Evolutionary conservation across 2,329 filamentous ascomycete genomes (phyloP), one percentile per base, ranked within the genome.

Genomic region (Leptographium wingfieldii): DNA sequence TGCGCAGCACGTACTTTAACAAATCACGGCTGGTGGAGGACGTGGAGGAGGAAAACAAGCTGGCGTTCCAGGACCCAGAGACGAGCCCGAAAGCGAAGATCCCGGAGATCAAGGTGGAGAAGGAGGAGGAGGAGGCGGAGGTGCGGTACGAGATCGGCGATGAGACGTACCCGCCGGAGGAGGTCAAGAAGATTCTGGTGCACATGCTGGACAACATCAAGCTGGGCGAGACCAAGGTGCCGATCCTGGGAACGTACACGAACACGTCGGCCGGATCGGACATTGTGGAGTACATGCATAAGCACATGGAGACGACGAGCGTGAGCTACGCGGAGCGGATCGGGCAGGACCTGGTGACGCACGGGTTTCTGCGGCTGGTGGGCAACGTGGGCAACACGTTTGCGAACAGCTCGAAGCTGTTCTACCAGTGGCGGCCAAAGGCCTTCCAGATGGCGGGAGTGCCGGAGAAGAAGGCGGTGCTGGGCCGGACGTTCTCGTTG

Each of bases 21-120:
- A 99, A 97, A 75, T 99, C 94, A 72, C 87, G 95, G 56, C 78
- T 96, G 63, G 87, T 97, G 7, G 95, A 99, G 71, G 94, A 99
- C 70, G 76, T 97, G 62, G 94, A 99, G 72, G 94, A 99, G 74
- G 95, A 99, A 77, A 96, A 96, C 73, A 97, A 99, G 74, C 81
- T 99, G 59, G 94, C 92, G 48, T 99, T 99, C 74, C 91, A 96
- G 72, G 90, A 92, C 65, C 90, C 91, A 2, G 82, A 86, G 67
- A 77, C 72, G 40, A 91, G 87, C 71, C 86, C 88, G 3, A 78
- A 84, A 71, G 71, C 77, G 59, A 72, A 73, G 43, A 87, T 90
- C 49, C 64, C 64, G 33, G 92, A 91, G 69, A 95, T 99, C 73
- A 95, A 96, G 72, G 85, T 97, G 49, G 84, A 88, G 25, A 80